A percentile compares a stretch with the other conserved stretches of the same genome.
Evolutionary conservation across 352 stramenopile genomes (phyloP).

Genomic region (Globisporangium spinosum): DNA sequence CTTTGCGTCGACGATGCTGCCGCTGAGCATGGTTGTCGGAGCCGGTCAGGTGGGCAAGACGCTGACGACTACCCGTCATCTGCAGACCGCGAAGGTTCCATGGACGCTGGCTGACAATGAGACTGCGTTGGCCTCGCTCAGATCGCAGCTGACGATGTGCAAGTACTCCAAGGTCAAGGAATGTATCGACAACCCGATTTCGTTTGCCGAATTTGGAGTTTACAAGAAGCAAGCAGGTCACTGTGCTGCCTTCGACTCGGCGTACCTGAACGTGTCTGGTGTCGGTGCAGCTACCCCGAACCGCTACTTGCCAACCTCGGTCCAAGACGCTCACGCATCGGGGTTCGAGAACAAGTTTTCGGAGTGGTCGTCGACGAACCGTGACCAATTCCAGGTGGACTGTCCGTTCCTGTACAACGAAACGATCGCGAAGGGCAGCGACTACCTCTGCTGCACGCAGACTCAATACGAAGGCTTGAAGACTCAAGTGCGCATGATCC

Average conservation of each 20-base stretch:
- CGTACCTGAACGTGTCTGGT: conserved; percentile 37
- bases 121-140: conserved; percentile 26
- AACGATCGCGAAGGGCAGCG: conserved; percentile 34
- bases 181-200: conserved; percentile 43
- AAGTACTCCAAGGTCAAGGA: conserved; percentile 57
- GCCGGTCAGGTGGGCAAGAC: conserved; percentile 8
- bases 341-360: conserved; percentile 63
- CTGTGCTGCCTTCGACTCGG: conserved; percentile 48
- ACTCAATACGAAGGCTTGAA: conserved; percentile 50
- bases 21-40: conserved; percentile 14
- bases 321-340: conserved; percentile 37
- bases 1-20: conserved; percentile 18
- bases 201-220: conserved; percentile 31
- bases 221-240: conserved; percentile 39
- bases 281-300: conserved; percentile 37
- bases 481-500: conserved; percentile 59
- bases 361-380: conserved; percentile 48
- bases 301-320: conserved; percentile 48
- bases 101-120: conserved; percentile 41
- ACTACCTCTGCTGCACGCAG: conserved; percentile 65
- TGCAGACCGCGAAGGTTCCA: conserved; percentile 21
- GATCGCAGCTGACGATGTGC: conserved; percentile 47
- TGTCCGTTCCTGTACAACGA: conserved; percentile 61
- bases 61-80: conserved; percentile 16
- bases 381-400: conserved; percentile 55